Evolutionary conservation across 306 rosid genomes (phyloP), one percentile per base, ranked within the genome.

Genomic region (Dryas alaskensis): DNA sequence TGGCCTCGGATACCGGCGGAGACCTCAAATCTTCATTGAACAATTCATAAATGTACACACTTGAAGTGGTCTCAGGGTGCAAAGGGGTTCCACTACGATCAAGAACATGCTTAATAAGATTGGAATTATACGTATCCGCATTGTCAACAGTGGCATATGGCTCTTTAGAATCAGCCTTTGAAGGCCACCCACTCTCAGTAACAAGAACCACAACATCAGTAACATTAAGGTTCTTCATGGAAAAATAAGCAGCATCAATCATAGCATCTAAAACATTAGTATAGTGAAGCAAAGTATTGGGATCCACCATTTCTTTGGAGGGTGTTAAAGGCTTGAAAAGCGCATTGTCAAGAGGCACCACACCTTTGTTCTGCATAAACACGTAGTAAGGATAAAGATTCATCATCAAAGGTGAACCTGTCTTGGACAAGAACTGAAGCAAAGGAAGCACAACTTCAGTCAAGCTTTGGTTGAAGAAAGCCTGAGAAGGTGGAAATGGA

Each of bases 401-500:
- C 84, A 92, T 83, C 98, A 89, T 92, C 10, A 92, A 57, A 0
- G 98, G 98, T 0, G 98, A 80, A 55, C 86, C 87, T 0, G 89
- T 89, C 74, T 69, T 76, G 0, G 98, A 92, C 31, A 83, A 78
- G 74, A 92, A 90, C 78, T 65, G 84, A 66, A 90, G 90, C 17
- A 92, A 64, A 42, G 96, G 97, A 13, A 85, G 70, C 1, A 92
- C 45, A 47, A 74, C 7, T 0, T 82, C 83, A 9, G 80, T 12
- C 8, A 82, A 72, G 84, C 81, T 84, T 25, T 92, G 91, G 81
- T 92, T 92, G 77, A 92, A 92, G 76, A 80, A 92, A 5, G 98
- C 87, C 62, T 92, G 98, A 7, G 98, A 92, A 5, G 98, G 98
- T 3, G 98, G 98, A 59, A 92, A 92, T 2, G 98, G 88, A 69